Conservation (phyloP, 2,329 filamentous ascomycete species). For the Stagonosporopsis chrysanthemi region DNA sequence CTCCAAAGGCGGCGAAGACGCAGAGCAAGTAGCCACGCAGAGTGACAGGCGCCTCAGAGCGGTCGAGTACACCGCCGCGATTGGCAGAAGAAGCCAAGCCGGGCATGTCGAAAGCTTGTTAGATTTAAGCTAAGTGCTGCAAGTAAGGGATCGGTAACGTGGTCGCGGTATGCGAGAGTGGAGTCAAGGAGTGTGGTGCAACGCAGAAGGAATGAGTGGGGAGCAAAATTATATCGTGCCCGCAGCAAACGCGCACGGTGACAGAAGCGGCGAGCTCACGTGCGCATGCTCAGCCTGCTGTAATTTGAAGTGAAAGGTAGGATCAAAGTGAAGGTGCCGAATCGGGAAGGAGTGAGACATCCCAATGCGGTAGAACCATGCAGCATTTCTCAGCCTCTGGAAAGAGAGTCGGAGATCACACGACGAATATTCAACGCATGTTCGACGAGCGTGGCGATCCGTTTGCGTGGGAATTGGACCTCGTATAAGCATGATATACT, state of each 20-base stretch:
- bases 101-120: slow-evolving; percentile 30
- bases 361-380: slow-evolving; percentile 9
- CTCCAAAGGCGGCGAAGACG: slow-evolving; percentile 59
- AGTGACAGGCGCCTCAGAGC: slow-evolving; percentile 61
- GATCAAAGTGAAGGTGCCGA: slow-evolving; percentile 12
- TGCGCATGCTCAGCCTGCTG: slow-evolving; percentile 5
- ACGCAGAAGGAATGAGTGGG: slow-evolving; percentile 8
- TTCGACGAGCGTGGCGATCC: slow-evolving; percentile 5
- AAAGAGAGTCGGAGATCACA: slow-evolving; percentile 4
- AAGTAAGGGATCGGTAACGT: slow-evolving; percentile 16
- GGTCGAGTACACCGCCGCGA: slow-evolving; percentile 54
- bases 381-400: slow-evolving; percentile 3
- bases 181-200: slow-evolving; percentile 6
- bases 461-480: slow-evolving; percentile 11
- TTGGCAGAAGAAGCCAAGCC: slow-evolving; percentile 35
- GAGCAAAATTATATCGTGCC: slow-evolving; percentile 5
- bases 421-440: not conserved
- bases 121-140: slow-evolving; percentile 10
- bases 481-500: slow-evolving; percentile 8
- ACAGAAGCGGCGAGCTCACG: slow-evolving; percentile 7
- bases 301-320: not conserved
- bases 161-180: slow-evolving; percentile 4
- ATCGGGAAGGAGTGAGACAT: slow-evolving; percentile 13
- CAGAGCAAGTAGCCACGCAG: slow-evolving; percentile 56
- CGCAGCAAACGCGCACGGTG: slow-evolving; percentile 6